Percentiles rank a stretch among this genome's conserved stretches.
These are phyloP conservation scores for Psilocybe azurescens DNA, from an alignment of 768 basidiomycete genomes.

Conservation along the genomic window DNA sequence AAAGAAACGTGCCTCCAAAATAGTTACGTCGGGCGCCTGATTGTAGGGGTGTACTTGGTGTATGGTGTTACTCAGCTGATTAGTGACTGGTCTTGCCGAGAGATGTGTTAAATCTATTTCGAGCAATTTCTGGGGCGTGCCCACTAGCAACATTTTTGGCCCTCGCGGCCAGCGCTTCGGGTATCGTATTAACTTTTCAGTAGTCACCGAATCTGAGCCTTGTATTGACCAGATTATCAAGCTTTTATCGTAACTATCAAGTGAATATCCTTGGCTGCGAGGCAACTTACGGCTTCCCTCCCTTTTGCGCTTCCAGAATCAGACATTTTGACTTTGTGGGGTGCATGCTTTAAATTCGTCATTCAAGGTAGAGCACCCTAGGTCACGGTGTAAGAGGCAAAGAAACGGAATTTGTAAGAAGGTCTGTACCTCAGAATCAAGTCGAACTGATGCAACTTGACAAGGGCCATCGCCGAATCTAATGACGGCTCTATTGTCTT, in stretches of 20 bases:
- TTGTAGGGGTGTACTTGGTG: constrained; percentile 53
- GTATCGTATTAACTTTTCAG: constrained; percentile 29
- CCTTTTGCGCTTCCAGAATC: constrained; percentile 8
- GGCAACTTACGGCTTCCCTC: constrained; percentile 40
- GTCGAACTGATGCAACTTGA: constrained; percentile 45
- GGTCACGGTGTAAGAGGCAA: constrained; percentile 2
- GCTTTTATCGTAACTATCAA: constrained; percentile 55
- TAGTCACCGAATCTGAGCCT: constrained; percentile 17
- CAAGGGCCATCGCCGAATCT: constrained; percentile 46
- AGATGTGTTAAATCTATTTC: constrained; percentile 43
- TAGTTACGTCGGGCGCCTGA: constrained; percentile 43
- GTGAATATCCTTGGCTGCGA: constrained; percentile 36
- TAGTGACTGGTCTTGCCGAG: constrained; percentile 28
- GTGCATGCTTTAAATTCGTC: constrained; percentile 34
- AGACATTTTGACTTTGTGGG: constrained; percentile 26
- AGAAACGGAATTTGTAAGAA: background rate
- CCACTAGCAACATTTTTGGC: constrained; percentile 37
- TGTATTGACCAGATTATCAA: constrained; percentile 46
- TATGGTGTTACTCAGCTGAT: constrained; percentile 42
- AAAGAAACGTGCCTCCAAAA: constrained; percentile 50
- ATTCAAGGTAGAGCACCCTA: constrained; percentile 34
- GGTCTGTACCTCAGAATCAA: constrained; percentile 30
- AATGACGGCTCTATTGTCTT: constrained; percentile 46
- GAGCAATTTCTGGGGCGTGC: constrained; percentile 38
- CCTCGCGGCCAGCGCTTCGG: constrained; percentile 45